A percentile compares a stretch with the other conserved stretches of the same genome.
Evolutionary conservation across 2,329 filamentous ascomycete genomes (phyloP).

Genomic region (Lachnellula hyalina): DNA sequence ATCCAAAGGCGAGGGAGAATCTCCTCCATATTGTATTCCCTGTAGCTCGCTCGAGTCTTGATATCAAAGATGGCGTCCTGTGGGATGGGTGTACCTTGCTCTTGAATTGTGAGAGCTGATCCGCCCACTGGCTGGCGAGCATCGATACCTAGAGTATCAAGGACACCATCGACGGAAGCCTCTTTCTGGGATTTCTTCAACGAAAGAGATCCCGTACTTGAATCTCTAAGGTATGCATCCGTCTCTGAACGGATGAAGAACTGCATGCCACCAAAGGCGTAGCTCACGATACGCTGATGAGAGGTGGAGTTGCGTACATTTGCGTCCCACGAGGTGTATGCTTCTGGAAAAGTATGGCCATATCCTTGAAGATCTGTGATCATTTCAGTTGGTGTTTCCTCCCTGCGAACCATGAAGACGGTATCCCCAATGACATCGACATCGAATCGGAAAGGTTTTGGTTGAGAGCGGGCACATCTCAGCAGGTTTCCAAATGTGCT

Average conservation of each 20-base stretch:
- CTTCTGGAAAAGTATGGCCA: conserved; percentile 62
- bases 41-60: conserved; percentile 40
- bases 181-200: too few species aligned
- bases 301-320: conserved; percentile 49
- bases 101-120: too few species aligned
- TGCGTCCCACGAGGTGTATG: conserved; percentile 58
- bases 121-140: too few species aligned
- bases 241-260: conserved; percentile 51
- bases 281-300: conserved; percentile 58
- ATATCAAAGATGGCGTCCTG: conserved; percentile 23
- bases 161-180: too few species aligned
- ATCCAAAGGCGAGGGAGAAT: conserved; percentile 44
- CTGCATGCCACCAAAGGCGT: conserved; percentile 48
- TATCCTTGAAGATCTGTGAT: conserved; percentile 54
- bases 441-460: conserved; percentile 51
- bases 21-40: conserved; percentile 24
- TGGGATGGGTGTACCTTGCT: background rate
- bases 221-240: conserved; percentile 47
- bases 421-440: conserved; percentile 51
- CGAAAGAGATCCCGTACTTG: too few species aligned
- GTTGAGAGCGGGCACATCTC: conserved; percentile 42
- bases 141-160: too few species aligned
- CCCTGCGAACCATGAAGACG: conserved; percentile 58
- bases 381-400: conserved; percentile 52
- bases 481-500: conserved; percentile 58